Conservation (phyloP, 2,329 filamentous ascomycete genomes). For the Thelonectria blattea region DNA sequence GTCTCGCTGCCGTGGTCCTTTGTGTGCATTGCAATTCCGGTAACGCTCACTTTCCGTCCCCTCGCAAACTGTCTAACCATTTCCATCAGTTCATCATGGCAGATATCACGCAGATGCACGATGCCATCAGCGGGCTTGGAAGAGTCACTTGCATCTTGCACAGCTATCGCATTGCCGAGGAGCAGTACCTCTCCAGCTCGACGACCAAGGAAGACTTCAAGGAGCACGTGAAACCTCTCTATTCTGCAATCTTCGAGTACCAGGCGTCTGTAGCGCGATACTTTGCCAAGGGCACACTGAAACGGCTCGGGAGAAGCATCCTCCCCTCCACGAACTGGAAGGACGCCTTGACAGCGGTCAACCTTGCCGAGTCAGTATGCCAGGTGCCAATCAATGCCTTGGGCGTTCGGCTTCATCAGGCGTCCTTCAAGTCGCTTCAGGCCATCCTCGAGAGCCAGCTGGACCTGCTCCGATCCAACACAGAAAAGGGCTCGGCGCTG, state of each 20-base stretch:
- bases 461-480: background rate
- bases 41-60: no score
- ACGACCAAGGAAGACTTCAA: background rate
- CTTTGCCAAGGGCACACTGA: background rate
- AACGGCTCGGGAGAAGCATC: background rate
- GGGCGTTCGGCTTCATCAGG: background rate
- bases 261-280: background rate
- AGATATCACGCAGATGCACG: no score
- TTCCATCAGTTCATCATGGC: no score
- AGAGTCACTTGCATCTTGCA: no score
- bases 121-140: no score
- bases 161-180: background rate
- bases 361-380: no score
- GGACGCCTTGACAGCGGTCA: background rate
- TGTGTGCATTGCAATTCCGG: background rate
- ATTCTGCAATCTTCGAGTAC: background rate
- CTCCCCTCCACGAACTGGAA: background rate
- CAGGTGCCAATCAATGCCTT: background rate
- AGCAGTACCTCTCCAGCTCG: background rate
- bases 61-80: no score
- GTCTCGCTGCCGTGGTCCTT: background rate
- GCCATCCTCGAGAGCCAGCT: background rate
- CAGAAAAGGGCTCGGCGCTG: background rate
- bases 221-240: background rate
- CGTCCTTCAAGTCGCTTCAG: background rate